Evolutionary conservation across 2,329 filamentous ascomycete species (phyloP).

Genomic region (Alternaria burnsii): DNA sequence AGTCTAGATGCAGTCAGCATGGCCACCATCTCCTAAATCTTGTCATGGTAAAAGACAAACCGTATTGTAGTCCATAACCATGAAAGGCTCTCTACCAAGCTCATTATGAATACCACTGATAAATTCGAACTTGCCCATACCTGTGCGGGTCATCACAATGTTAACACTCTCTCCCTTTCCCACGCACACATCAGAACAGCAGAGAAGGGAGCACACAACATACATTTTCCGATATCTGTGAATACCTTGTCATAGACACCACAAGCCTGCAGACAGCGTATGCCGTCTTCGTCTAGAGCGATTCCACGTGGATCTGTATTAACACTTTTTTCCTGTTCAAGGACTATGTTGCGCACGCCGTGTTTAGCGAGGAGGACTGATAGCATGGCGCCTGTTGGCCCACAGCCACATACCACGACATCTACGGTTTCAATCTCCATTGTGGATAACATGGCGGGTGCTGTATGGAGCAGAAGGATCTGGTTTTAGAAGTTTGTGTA

Average conservation of each 20-base stretch:
- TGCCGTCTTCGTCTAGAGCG: neutral
- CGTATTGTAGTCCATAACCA: neutral
- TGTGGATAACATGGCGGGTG: neutral
- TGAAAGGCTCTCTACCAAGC: neutral
- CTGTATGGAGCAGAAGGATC: neutral
- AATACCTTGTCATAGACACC: neutral
- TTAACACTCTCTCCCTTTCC: neutral
- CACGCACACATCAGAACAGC: neutral
- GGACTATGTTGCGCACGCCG: neutral
- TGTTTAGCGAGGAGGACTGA: neutral
- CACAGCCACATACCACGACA: neutral
- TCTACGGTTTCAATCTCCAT: neutral
- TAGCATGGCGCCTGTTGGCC: constrained; percentile 1
- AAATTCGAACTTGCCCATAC: neutral
- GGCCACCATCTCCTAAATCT: neutral
- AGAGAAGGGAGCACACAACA: neutral
- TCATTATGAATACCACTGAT: neutral
- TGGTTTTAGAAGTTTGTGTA: neutral
- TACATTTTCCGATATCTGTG: neutral
- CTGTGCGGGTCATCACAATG: neutral
- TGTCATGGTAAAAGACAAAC: neutral
- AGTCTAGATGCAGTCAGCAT: neutral
- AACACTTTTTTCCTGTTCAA: neutral
- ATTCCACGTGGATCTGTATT: neutral
- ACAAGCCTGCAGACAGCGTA: neutral